Evolutionary conservation across 352 stramenopile species (phyloP).

Genomic region (Globisporangium middletonii): DNA sequence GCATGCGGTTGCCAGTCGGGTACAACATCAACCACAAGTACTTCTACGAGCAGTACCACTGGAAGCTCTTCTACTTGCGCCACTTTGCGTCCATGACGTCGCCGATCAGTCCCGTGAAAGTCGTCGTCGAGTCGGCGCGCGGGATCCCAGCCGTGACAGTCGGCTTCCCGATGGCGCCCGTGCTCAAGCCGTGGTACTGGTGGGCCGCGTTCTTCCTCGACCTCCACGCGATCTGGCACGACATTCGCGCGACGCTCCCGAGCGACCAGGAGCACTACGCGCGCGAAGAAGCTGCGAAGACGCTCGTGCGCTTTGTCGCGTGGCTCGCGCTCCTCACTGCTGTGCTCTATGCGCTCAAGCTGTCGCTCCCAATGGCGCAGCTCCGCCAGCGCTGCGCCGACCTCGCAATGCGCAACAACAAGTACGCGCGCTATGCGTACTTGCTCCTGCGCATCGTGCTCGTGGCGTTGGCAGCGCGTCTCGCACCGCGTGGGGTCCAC

Average conservation of each 20-base stretch:
- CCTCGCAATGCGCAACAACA: slow-evolving; percentile 47
- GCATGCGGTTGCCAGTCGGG: slow-evolving; percentile 76
- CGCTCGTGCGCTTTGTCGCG: slow-evolving; percentile 45
- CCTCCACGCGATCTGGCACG: slow-evolving; percentile 78
- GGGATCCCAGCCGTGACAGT: slow-evolving; percentile 75
- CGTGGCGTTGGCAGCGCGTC: slow-evolving; percentile 46
- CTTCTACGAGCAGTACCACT: slow-evolving; percentile 87
- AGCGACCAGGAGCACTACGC: slow-evolving; percentile 63
- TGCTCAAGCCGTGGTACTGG: slow-evolving; percentile 88
- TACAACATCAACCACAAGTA: slow-evolving; percentile 93
- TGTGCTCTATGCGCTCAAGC: slow-evolving; percentile 54
- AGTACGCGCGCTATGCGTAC: slow-evolving; percentile 39
- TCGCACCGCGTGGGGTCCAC: slow-evolving; percentile 59
- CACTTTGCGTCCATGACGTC: slow-evolving; percentile 87
- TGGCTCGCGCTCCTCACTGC: slow-evolving; percentile 54
- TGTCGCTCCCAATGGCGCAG: slow-evolving; percentile 50
- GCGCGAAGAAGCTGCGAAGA: slow-evolving; percentile 62
- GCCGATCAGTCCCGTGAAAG: slow-evolving; percentile 75
- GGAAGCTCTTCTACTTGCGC: slow-evolving; percentile 80
- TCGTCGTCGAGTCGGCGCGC: slow-evolving; percentile 79
- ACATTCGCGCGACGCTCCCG: slow-evolving; percentile 73
- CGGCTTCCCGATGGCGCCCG: slow-evolving; percentile 81
- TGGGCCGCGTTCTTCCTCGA: slow-evolving; percentile 81
- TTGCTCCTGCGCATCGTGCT: slow-evolving; percentile 52
- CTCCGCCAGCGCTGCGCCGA: slow-evolving; percentile 60